Conservation (phyloP, 2,329 filamentous ascomycete genomes). For the Venturia aucupariae region DNA sequence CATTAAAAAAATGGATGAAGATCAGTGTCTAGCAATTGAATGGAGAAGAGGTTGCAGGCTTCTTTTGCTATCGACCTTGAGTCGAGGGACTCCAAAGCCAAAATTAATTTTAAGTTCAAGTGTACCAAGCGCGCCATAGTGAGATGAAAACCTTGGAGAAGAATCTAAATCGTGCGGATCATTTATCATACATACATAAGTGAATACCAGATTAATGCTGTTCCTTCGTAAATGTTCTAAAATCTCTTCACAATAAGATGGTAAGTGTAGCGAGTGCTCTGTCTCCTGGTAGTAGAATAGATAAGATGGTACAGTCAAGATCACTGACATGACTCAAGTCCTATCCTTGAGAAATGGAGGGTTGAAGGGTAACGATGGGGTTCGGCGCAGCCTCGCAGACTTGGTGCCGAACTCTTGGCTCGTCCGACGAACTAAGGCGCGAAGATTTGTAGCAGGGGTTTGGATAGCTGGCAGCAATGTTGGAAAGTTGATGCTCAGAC, state of each 20-base stretch:
- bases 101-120: not conserved
- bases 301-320: not conserved
- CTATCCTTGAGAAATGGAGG: constrained; percentile 7
- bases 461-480: not conserved
- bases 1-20: too few relatives aligned
- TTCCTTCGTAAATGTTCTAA: not conserved
- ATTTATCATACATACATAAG: not conserved
- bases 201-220: not conserved
- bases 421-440: not conserved
- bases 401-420: not conserved
- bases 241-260: not conserved
- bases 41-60: not conserved
- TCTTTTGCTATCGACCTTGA: not conserved
- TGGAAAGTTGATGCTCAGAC: not conserved
- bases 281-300: not conserved
- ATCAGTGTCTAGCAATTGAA: too few relatives aligned
- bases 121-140: not conserved
- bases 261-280: not conserved
- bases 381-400: not conserved
- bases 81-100: not conserved
- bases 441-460: not conserved
- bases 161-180: too few relatives aligned
- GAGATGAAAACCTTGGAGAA: not conserved
- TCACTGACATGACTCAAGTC: not conserved
- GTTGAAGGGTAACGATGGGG: constrained; percentile 1